Evolutionary conservation across 2,329 filamentous ascomycete genomes (phyloP), one percentile per base, ranked within the genome.

Genomic region (Aspergillus puulaauensis): DNA sequence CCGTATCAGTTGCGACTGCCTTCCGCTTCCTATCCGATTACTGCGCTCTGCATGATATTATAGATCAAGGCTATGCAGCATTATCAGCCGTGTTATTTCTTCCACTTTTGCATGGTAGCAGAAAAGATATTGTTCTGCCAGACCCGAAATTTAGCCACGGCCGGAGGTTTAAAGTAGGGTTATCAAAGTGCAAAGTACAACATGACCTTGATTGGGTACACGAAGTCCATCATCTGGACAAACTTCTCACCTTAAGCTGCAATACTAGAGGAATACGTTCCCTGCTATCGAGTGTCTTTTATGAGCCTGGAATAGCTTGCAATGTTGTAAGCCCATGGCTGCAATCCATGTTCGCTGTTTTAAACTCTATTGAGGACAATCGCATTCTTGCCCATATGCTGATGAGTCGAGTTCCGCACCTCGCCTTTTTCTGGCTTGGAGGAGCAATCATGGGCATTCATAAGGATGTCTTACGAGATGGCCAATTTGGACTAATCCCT

Each of bases 241-340:
- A 51, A 40, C 54, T 56, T 31, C 54, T 56, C 35, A 51, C 54
- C 19, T 40, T 56, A 14, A 56, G 54, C 46, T 56, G 54, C 47
- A 45, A 51, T 31, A 51, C 40, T 2, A 17, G 47, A 51, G 54
- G 47, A 37, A 46, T 40, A 4, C 40, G 3, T 27, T 51, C 54
- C 31, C 54, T 56, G 39, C 21, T 56, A 14, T 46, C 40, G 31
- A 56, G 47, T 39, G 23, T 56, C 31, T 51, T 56, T 40, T 56
- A 51, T 33, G 19, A 51, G 27, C 46, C 47, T 45, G 54, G 19
- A 5, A 56, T 56, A 45, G 40, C 54, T 24, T 56, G 54, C 47
- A 56, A 56, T 51, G 27, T 46, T 46, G 47, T 46, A 40, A 51
- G 47, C 54, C 54, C 54, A 46, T 56, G 46, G 46, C 54, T 56